phyloP scores from a whole-genome alignment of 352 stramenopile species.

The Pythium oligandrum region DNA sequence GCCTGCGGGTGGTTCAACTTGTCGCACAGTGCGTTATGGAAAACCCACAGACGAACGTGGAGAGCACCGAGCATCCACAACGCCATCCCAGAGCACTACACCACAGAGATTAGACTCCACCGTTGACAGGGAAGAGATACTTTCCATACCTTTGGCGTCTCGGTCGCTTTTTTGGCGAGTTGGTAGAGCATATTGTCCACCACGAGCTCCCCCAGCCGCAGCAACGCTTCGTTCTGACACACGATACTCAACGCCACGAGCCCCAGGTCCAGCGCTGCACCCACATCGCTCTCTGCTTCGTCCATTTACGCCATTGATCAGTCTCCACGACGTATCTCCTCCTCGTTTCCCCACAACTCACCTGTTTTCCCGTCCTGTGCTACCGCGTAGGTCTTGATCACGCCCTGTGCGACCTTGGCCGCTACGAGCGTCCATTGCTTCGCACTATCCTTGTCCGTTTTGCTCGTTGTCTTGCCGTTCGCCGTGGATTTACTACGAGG shows the following conservation, averaged over 20 bases:
- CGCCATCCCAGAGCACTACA: constrained; percentile 13
- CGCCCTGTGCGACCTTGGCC: constrained; percentile 53
- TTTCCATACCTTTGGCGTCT: constrained; percentile 36
- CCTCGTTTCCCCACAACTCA: too few relatives aligned
- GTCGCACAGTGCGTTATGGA: constrained; percentile 24
- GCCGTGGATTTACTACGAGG: too few relatives aligned
- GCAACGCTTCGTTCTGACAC: constrained; percentile 32
- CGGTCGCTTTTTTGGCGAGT: constrained; percentile 65
- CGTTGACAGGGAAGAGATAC: background rate
- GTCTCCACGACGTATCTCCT: too few relatives aligned
- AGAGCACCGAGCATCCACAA: constrained; percentile 37
- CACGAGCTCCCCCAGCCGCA: constrained; percentile 54
- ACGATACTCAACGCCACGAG: constrained; percentile 48
- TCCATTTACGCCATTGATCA: too few relatives aligned
- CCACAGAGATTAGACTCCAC: background rate
- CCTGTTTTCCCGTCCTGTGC: background rate
- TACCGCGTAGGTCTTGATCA: constrained; percentile 54
- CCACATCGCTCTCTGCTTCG: constrained; percentile 20
- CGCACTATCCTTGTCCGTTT: background rate
- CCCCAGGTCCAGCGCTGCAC: constrained; percentile 45
- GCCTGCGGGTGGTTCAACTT: background rate
- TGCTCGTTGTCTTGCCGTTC: background rate
- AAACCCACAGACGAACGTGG: constrained; percentile 48
- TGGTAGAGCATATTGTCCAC: constrained; percentile 80
- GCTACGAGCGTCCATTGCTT: constrained; percentile 37